Evolutionary conservation across 2,329 filamentous ascomycete species (phyloP).

Genomic region (Amesomyces nigricolor): DNA sequence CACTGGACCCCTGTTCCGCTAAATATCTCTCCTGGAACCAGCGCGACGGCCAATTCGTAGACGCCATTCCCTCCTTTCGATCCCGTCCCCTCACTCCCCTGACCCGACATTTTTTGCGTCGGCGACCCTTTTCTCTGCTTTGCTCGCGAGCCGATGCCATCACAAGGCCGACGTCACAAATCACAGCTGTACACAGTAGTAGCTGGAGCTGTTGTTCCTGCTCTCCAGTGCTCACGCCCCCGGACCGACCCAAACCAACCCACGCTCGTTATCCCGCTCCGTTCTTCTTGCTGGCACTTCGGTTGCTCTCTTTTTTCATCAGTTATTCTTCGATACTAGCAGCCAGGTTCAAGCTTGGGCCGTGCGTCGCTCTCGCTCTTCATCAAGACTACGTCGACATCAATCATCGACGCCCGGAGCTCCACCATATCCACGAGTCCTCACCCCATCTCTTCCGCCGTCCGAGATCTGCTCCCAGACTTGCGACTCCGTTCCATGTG

Average conservation of each 20-base stretch:
- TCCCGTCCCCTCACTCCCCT: conserved; percentile 5
- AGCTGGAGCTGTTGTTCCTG: neutral
- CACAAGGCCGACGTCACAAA: neutral
- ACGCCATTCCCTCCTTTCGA: conserved; percentile 9
- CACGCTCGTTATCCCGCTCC: neutral
- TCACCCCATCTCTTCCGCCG: conserved; percentile 12
- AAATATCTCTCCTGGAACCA: conserved; percentile 12
- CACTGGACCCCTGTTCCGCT: conserved; percentile 10
- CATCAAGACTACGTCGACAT: neutral
- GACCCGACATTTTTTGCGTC: conserved; percentile 4
- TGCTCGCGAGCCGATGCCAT: conserved; percentile 4
- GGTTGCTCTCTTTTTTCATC: neutral
- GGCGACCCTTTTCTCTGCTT: neutral
- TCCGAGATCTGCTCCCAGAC: conserved; percentile 17
- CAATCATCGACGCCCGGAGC: neutral
- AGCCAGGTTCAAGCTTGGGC: neutral
- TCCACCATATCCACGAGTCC: neutral
- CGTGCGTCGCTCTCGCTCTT: neutral
- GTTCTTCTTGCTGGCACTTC: neutral
- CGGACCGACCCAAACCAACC: neutral
- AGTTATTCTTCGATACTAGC: neutral
- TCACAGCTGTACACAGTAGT: too few species aligned
- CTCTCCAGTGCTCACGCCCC: neutral
- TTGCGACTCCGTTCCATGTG: conserved; percentile 19
- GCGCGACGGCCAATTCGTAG: conserved; percentile 11